Evolutionary conservation across 2,329 filamentous ascomycete species (phyloP).

Genomic region (Pleomassaria siparia): DNA sequence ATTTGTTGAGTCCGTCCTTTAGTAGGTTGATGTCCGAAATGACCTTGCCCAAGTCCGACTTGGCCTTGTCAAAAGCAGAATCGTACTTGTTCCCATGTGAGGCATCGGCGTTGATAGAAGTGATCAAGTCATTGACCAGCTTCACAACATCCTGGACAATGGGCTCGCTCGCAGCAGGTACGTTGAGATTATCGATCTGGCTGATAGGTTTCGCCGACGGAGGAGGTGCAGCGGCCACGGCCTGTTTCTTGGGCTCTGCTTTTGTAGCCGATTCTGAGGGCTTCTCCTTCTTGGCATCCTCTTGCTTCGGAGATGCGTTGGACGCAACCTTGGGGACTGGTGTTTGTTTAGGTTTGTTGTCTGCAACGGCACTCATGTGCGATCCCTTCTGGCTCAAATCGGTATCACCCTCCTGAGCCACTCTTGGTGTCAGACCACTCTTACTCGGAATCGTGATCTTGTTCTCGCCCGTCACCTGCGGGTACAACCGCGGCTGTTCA

Average conservation of each 20-base stretch:
- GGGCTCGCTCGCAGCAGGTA: constrained; percentile 77
- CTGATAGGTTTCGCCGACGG: constrained; percentile 41
- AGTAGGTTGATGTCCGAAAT: constrained; percentile 75
- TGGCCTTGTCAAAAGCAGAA: constrained; percentile 79
- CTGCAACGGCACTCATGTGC: constrained; percentile 62
- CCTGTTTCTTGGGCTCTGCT: constrained; percentile 27
- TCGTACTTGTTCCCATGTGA: constrained; percentile 72
- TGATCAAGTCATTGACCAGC: constrained; percentile 94
- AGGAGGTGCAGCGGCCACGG: constrained; percentile 16
- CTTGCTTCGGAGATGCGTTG: constrained; percentile 26
- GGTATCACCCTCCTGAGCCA: constrained; percentile 59
- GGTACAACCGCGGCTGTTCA: constrained; percentile 45
- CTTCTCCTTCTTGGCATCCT: constrained; percentile 28
- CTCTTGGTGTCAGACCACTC: constrained; percentile 81
- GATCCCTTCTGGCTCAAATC: constrained; percentile 51
- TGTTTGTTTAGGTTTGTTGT: constrained; percentile 51
- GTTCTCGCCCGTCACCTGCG: constrained; percentile 58
- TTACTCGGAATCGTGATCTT: constrained; percentile 81
- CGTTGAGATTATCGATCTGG: constrained; percentile 75
- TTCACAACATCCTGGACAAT: constrained; percentile 91
- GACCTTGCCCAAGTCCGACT: constrained; percentile 76
- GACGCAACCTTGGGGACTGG: constrained; percentile 31
- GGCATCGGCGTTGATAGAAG: constrained; percentile 85
- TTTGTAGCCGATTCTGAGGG: constrained; percentile 22
- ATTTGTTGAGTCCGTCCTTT: constrained; percentile 67